A percentile compares a stretch with the other conserved stretches of the same genome.
Evolutionary conservation across 2,329 filamentous ascomycete genomes (phyloP).

Genomic region (Ceratocystis papillata): DNA sequence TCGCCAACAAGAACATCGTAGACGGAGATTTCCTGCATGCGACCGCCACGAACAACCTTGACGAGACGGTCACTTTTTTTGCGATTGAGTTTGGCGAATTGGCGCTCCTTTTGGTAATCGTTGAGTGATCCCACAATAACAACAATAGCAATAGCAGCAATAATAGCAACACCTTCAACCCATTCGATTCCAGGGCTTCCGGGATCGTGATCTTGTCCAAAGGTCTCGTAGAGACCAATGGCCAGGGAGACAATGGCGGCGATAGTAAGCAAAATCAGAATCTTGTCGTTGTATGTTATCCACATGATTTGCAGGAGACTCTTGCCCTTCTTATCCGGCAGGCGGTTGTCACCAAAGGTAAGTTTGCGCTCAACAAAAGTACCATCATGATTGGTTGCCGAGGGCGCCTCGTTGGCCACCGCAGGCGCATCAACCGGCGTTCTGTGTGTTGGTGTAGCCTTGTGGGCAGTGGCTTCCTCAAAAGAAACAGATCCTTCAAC

Average conservation of each 20-base stretch:
- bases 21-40: conserved; percentile 57
- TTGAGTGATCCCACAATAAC: conserved; percentile 67
- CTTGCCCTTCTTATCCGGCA: conserved; percentile 66
- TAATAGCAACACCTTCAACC: conserved; percentile 73
- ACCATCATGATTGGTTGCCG: conserved; percentile 27
- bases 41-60: conserved; percentile 61
- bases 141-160: conserved; percentile 67
- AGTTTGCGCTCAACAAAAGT: conserved; percentile 55
- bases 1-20: conserved; percentile 61
- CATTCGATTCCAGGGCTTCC: conserved; percentile 55
- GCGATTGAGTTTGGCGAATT: conserved; percentile 67
- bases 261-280: conserved; percentile 58
- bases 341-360: conserved; percentile 59
- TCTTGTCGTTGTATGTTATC: conserved; percentile 78
- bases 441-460: neutral
- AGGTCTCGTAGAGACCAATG: conserved; percentile 64
- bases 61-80: conserved; percentile 68
- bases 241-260: conserved; percentile 64
- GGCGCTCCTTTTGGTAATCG: conserved; percentile 69
- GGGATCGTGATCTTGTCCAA: conserved; percentile 45
- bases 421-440: conserved; percentile 19
- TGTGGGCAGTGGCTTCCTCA: conserved; percentile 48
- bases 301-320: conserved; percentile 62
- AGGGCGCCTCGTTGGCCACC: neutral
- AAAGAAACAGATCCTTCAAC: conserved; percentile 60